Evolutionary conservation across 257 asterid genomes (phyloP).

Genomic region (Nicotiana sylvestris): DNA sequence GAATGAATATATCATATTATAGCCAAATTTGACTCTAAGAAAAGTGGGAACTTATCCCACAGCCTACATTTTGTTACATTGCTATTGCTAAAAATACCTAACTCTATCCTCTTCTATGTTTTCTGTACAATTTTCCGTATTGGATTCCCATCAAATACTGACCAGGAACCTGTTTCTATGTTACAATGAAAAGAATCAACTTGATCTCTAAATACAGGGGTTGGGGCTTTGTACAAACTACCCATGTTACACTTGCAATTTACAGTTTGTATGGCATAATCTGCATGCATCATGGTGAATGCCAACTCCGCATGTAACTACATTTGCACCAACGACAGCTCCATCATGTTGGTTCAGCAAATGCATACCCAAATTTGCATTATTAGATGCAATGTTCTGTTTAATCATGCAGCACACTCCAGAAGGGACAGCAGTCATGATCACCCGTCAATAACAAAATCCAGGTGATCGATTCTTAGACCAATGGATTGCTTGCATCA

Average conservation of each 20-base stretch:
- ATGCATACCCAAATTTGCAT: neutral
- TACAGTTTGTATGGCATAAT: slow-evolving; percentile 10
- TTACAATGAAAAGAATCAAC: slow-evolving; percentile 10
- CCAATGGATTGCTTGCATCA: slow-evolving; percentile 3
- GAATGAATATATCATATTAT: slow-evolving; percentile 9
- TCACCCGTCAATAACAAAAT: slow-evolving; percentile 8
- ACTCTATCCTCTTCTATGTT: slow-evolving; percentile 8
- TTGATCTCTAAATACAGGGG: neutral
- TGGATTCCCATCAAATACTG: neutral
- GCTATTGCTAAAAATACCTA: slow-evolving; percentile 1
- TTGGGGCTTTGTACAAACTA: slow-evolving; percentile 10
- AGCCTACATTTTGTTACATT: neutral
- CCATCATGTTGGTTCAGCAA: neutral
- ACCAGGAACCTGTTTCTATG: slow-evolving; percentile 2
- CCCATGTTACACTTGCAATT: slow-evolving; percentile 3
- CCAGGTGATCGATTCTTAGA: neutral
- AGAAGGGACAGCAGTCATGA: neutral
- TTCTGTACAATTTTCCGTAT: neutral
- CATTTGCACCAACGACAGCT: neutral
- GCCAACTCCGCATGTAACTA: neutral
- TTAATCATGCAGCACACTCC: neutral
- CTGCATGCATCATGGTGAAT: neutral
- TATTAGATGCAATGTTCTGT: neutral
- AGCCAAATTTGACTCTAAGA: neutral
- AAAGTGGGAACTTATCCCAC: neutral